phyloP scores from a whole-genome alignment of 2,329 filamentous ascomycete species.

The Huntiella decipiens region DNA sequence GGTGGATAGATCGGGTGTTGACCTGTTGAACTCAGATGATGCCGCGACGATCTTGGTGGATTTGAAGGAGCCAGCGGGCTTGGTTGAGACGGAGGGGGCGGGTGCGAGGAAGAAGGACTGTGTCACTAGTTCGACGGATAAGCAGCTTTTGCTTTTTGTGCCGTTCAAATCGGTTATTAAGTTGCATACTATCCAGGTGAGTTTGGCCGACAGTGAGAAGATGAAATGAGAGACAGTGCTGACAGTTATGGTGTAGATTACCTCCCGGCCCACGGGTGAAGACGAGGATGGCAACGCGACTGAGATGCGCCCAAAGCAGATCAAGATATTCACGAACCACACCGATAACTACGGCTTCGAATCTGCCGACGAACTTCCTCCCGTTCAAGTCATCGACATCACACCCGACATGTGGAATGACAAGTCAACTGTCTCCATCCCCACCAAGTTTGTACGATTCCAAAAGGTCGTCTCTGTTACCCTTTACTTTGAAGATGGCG shows the following conservation, averaged over 20 bases:
- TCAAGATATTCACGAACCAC: conserved; percentile 76
- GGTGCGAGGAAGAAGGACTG: conserved; percentile 43
- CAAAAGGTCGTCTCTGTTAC: conserved; percentile 79
- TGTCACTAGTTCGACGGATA: conserved; percentile 91
- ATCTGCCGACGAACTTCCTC: conserved; percentile 71
- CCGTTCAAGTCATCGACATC: conserved; percentile 65
- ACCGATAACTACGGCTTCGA: conserved; percentile 85
- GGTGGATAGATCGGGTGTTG: conserved; percentile 60
- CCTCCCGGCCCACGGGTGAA: conserved; percentile 42
- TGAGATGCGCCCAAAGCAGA: conserved; percentile 61
- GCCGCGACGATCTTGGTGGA: conserved; percentile 52
- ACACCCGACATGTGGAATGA: conserved; percentile 62
- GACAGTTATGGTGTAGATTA: conserved; percentile 43
- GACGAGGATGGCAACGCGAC: conserved; percentile 48
- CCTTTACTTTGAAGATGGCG: conserved; percentile 74
- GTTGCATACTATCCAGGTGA: conserved; percentile 59
- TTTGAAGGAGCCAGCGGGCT: neutral
- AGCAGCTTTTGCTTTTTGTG: conserved; percentile 83
- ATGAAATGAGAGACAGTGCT: neutral
- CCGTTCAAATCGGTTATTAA: conserved; percentile 80
- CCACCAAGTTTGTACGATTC: conserved; percentile 87
- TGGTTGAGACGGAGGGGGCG: conserved; percentile 27
- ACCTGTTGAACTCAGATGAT: conserved; percentile 73
- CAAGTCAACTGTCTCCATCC: conserved; percentile 52
- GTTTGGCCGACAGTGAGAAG: conserved; percentile 9